These are phyloP conservation scores for Rosellinia necatrix DNA, from an alignment of 2,329 filamentous ascomycete species.

Conservation along the genomic window DNA sequence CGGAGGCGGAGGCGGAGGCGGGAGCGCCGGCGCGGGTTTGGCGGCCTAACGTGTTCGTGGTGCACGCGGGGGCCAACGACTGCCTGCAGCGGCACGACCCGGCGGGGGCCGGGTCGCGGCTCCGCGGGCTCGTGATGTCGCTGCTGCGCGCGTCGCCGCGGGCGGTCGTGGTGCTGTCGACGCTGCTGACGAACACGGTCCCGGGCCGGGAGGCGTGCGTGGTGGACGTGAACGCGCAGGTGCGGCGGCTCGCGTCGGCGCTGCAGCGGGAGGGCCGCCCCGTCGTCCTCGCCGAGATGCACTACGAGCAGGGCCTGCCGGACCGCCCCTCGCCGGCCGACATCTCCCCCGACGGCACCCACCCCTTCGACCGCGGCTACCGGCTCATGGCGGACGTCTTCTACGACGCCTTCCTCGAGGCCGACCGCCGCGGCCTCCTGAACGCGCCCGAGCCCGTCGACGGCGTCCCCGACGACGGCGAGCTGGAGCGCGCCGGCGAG, in stretches of 20 bases:
- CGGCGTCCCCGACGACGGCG: constrained; percentile 27
- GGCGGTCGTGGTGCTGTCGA: constrained; percentile 36
- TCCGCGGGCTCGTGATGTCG: constrained; percentile 33
- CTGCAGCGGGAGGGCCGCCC: constrained; percentile 20
- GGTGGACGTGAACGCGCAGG: constrained; percentile 32
- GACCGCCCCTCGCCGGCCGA: constrained; percentile 25
- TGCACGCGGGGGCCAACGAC: too few species aligned
- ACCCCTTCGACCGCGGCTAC: constrained; percentile 35
- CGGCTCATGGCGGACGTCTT: constrained; percentile 34
- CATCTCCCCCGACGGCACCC: constrained; percentile 35
- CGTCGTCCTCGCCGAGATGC: constrained; percentile 37
- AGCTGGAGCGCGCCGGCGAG: constrained; percentile 16
- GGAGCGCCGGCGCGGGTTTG: too few species aligned
- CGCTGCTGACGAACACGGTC: constrained; percentile 34
- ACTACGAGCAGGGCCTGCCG: constrained; percentile 30
- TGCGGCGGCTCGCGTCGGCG: constrained; percentile 23
- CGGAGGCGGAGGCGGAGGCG: too few species aligned
- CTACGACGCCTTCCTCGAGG: constrained; percentile 31
- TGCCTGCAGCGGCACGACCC: constrained; percentile 34
- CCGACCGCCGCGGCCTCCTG: constrained; percentile 28
- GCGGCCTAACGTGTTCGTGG: too few species aligned
- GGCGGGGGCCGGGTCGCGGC: constrained; percentile 26
- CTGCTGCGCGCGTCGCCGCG: constrained; percentile 30
- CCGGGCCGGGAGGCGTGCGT: constrained; percentile 28
- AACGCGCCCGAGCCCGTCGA: constrained; percentile 25